A percentile compares a stretch with the other conserved stretches of the same genome.
phyloP scores from a whole-genome alignment of 331 rosid genomes.

The Malus hybrid region DNA sequence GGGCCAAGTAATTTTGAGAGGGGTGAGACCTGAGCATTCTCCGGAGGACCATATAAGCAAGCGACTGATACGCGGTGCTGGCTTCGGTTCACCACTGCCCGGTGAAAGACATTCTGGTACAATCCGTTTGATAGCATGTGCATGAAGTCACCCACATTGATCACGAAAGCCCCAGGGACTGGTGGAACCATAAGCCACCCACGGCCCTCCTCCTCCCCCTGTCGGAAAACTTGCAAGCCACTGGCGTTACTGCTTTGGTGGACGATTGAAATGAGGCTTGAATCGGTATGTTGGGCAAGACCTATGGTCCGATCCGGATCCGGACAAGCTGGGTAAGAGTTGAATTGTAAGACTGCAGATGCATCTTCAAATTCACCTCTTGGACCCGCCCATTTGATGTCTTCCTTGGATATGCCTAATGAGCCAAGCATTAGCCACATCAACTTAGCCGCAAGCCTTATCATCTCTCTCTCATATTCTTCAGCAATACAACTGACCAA shows the following conservation, averaged over 20 bases:
- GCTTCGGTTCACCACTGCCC: conserved; percentile 64
- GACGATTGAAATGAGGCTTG: conserved; percentile 58
- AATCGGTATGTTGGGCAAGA: conserved; percentile 73
- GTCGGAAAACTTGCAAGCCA: conserved; percentile 50
- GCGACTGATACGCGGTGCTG: conserved; percentile 49
- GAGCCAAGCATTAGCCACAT: conserved; percentile 58
- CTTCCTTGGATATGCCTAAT: conserved; percentile 49
- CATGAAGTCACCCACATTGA: conserved; percentile 58
- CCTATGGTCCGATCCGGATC: conserved; percentile 93
- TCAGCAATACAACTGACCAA: conserved; percentile 32
- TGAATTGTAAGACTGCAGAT: conserved; percentile 50
- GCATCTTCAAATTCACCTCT: conserved; percentile 32
- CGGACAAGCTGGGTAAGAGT: conserved; percentile 74
- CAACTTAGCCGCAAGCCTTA: conserved; percentile 49
- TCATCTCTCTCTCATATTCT: conserved; percentile 52
- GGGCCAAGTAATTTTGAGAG: conserved; percentile 53
- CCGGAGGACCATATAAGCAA: conserved; percentile 54
- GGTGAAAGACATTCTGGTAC: conserved; percentile 58
- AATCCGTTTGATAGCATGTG: conserved; percentile 70
- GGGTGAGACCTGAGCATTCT: conserved; percentile 48
- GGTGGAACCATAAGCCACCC: conserved; percentile 76
- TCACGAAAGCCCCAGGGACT: conserved; percentile 17
- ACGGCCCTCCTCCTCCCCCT: conserved; percentile 30
- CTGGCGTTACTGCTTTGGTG: conserved; percentile 55
- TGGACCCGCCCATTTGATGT: conserved; percentile 58